Evolutionary conservation across 345 rosid species (phyloP).

Genomic region (Brassica cretica): DNA sequence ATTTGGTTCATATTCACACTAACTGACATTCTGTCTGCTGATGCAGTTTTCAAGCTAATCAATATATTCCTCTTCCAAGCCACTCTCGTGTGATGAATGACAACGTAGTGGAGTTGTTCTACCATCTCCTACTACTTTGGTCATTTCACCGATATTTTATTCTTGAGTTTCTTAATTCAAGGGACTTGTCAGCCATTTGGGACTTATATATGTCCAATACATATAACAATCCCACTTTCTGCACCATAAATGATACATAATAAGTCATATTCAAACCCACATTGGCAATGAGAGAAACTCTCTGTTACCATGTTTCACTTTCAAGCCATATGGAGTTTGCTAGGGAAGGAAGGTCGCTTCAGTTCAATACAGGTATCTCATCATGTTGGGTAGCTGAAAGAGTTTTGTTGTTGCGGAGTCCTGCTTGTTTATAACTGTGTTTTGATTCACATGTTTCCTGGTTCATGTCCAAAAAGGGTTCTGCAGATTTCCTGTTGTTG

Average conservation of each 20-base stretch:
- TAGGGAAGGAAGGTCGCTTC: background rate
- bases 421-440: slow-evolving; percentile 23
- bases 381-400: background rate
- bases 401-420: slow-evolving; percentile 9
- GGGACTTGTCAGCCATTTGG: slow-evolving; percentile 26
- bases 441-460: slow-evolving; percentile 16
- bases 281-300: slow-evolving; percentile 21
- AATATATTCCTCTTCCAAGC: slow-evolving; percentile 38
- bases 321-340: slow-evolving; percentile 22
- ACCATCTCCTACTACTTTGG: slow-evolving; percentile 42
- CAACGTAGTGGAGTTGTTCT: slow-evolving; percentile 41
- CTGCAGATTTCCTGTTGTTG: slow-evolving; percentile 12
- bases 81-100: slow-evolving; percentile 25
- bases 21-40: slow-evolving; percentile 25
- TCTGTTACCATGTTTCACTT: slow-evolving; percentile 23
- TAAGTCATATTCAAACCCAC: slow-evolving; percentile 17
- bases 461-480: slow-evolving; percentile 3
- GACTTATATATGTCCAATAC: slow-evolving; percentile 19
- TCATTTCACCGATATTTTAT: slow-evolving; percentile 34
- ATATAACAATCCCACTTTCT: slow-evolving; percentile 37
- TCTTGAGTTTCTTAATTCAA: slow-evolving; percentile 32
- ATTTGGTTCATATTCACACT: slow-evolving; percentile 31
- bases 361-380: slow-evolving; percentile 28
- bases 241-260: slow-evolving; percentile 5
- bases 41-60: slow-evolving; percentile 33